These are phyloP conservation scores for Prunus campanulata DNA, from an alignment of 306 rosid genomes.

Conservation along the genomic window DNA sequence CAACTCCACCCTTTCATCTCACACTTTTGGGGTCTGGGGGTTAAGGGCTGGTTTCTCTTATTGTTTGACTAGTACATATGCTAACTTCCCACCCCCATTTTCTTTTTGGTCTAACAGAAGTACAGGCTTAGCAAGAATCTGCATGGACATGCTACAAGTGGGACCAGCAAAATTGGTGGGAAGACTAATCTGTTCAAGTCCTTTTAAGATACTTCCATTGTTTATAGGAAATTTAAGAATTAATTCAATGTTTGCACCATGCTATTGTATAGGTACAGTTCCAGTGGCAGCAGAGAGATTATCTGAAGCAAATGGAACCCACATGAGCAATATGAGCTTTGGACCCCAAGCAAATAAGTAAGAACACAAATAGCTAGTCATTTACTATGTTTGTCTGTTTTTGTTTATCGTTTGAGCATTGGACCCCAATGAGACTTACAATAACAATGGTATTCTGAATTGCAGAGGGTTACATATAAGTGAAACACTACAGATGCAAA, in stretches of 20 bases:
- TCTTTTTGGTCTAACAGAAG: conserved; percentile 48
- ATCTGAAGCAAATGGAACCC: conserved; percentile 55
- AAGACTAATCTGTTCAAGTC: neutral
- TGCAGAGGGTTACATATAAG: conserved; percentile 63
- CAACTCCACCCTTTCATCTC: neutral
- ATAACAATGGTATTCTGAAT: conserved; percentile 21
- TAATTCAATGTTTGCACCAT: neutral
- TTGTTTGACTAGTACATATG: neutral
- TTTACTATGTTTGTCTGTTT: neutral
- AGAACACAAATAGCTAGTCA: conserved; percentile 3
- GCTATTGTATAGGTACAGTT: conserved; percentile 17
- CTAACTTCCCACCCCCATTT: conserved; percentile 6
- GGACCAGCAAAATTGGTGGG: conserved; percentile 59
- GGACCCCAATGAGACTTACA: neutral
- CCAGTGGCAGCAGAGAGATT: conserved; percentile 40
- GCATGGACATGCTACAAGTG: conserved; percentile 58
- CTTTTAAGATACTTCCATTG: neutral
- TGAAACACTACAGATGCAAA: conserved; percentile 79
- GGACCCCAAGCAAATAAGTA: conserved; percentile 72
- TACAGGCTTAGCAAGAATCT: conserved; percentile 77
- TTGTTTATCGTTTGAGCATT: neutral
- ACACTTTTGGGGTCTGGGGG: neutral
- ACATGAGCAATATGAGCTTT: conserved; percentile 47
- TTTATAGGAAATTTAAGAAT: neutral
- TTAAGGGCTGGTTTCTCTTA: neutral